phyloP scores from a whole-genome alignment of 768 basidiomycete genomes.

The Leccinum fibrillosum region DNA sequence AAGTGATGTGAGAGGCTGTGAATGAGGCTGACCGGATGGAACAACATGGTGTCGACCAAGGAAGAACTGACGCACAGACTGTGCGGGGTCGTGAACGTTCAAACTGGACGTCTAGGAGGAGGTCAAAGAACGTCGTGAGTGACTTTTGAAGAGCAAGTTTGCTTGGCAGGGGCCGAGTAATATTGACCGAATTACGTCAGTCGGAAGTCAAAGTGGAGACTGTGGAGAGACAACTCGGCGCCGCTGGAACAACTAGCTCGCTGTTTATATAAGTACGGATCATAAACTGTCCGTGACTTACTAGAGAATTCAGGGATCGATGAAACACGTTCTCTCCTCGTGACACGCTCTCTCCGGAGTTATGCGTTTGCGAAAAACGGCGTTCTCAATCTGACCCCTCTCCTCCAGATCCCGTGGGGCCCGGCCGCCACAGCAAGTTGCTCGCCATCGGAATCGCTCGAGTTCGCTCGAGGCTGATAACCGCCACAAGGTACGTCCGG shows the following conservation, averaged over 20 bases:
- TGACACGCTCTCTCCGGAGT: slow-evolving; percentile 14
- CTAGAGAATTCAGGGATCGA: not conserved
- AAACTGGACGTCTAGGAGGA: not conserved
- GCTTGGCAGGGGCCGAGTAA: slow-evolving; percentile 5
- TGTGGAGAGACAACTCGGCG: not conserved
- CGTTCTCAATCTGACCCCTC: not conserved
- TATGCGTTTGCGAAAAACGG: not conserved
- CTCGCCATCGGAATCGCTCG: not conserved
- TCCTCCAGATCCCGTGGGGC: not conserved
- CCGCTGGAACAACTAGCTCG: not conserved
- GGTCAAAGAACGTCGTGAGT: slow-evolving; percentile 1
- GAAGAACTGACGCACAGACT: not conserved
- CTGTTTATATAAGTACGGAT: not conserved
- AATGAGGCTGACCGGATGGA: slow-evolving; percentile 44
- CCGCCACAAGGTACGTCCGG: not conserved
- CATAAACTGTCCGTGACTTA: not conserved
- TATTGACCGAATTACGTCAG: slow-evolving; percentile 17
- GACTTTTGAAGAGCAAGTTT: not conserved
- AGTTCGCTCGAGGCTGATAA: not conserved
- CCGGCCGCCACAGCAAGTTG: not conserved
- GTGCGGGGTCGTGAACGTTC: slow-evolving; percentile 4
- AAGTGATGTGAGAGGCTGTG: not conserved
- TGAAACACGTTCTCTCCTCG: slow-evolving; percentile 10
- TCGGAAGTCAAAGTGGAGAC: not conserved
- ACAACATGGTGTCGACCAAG: slow-evolving; percentile 38